Evolutionary conservation across 306 rosid species (phyloP).

Genomic region (Glycine tomentella): DNA sequence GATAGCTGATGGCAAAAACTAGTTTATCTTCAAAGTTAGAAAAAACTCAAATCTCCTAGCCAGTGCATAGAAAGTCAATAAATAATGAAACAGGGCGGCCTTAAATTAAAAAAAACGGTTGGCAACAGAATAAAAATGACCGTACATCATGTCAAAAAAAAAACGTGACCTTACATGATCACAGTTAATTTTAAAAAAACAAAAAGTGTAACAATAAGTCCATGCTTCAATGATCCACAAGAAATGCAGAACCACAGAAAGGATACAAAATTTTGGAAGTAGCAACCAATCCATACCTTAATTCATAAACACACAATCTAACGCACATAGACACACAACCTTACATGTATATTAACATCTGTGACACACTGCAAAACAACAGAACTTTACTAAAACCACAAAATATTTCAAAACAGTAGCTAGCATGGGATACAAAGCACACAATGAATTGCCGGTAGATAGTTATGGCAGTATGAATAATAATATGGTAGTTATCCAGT

Average conservation of each 20-base stretch:
- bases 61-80: not conserved
- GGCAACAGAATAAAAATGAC: not conserved
- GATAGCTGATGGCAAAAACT: not conserved
- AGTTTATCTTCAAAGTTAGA: conserved; percentile 23
- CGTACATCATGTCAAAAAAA: not conserved
- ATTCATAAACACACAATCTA: conserved; percentile 21
- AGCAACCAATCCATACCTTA: not conserved
- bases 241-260: conserved; percentile 8
- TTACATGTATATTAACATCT: conserved; percentile 41
- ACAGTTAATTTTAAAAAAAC: not conserved
- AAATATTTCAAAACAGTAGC: no score
- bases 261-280: not conserved
- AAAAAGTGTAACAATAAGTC: not conserved
- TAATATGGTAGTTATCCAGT: not conserved
- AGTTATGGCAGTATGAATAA: not conserved
- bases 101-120: not conserved
- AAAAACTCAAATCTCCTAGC: not conserved
- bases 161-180: not conserved
- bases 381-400: conserved; percentile 45
- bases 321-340: conserved; percentile 34
- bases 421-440: no score
- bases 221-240: conserved; percentile 24
- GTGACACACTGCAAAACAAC: conserved; percentile 42
- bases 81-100: not conserved
- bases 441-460: conserved; percentile 11